phyloP scores from a whole-genome alignment of 23 red algal species.

The Gracilaria gracilis region DNA sequence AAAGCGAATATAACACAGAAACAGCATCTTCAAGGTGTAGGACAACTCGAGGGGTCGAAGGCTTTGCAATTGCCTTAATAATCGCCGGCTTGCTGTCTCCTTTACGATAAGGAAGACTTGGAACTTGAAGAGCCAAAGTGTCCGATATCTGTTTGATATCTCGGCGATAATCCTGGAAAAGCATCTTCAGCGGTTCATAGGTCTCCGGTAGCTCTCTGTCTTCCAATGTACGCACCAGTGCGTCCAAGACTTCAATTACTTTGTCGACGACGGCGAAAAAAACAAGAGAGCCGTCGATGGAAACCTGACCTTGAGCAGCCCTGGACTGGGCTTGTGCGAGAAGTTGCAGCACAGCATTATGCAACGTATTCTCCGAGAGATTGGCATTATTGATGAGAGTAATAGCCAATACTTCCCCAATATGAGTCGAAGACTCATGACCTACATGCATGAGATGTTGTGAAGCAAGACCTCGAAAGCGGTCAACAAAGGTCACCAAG shows the following conservation, averaged over 20 bases:
- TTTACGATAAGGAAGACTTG: neutral
- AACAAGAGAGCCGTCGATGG: neutral
- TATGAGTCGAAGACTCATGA: neutral
- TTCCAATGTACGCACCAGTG: neutral
- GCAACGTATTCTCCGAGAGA: too few species aligned
- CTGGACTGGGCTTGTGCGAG: neutral
- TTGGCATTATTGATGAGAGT: too few species aligned
- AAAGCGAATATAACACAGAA: neutral
- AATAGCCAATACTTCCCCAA: neutral
- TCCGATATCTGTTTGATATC: neutral
- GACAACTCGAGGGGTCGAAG: neutral
- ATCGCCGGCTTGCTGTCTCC: neutral
- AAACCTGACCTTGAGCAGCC: neutral
- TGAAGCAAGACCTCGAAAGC: neutral
- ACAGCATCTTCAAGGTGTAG: constrained; percentile 16
- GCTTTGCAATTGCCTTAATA: neutral
- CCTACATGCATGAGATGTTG: neutral
- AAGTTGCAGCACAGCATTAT: too few species aligned
- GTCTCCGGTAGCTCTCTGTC: neutral
- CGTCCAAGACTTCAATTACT: neutral
- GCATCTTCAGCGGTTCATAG: too few species aligned
- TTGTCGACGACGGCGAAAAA: neutral
- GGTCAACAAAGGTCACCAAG: neutral
- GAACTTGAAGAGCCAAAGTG: neutral
- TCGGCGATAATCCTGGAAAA: neutral